Evolutionary conservation across 129 eudicot genomes (phyloP), one percentile per base, ranked within the genome.

Genomic region (Gnaphalium uliginosum): DNA sequence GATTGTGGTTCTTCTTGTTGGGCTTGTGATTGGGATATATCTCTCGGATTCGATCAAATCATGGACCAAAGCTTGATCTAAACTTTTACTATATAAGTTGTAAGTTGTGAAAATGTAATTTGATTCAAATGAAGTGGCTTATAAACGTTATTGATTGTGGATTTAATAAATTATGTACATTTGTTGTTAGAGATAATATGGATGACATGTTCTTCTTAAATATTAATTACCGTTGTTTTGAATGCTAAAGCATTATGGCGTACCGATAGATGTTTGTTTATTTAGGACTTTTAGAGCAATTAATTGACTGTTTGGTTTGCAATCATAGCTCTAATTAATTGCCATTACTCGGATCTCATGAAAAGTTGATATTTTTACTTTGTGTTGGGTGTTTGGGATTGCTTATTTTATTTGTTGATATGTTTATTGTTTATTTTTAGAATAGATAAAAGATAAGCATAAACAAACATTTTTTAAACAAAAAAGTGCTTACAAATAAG

Each of bases 21-120:
- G 73, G 54, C 72, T 89, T 43, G 85, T 58, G 54, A 59, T 89
- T 57, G 89, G 88, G 35, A 39, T 89, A 4, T 87, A 81, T 62
- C 60, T 86, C 41, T 69, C 82, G 8, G 58, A 64, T 43, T 72
- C 79, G 50, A 61, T 75, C 58, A 84, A 69, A 73, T 84, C 69
- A 39, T 77, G 85, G 73, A 46, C 58, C 11, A 78, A 63, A 35
- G 56, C 57, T 58, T 69, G 71, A 73, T 39, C 53, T n/a, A 8
- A 23, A 62, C 62, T 8, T 69, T 21, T 3, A n/a, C 4, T 7
- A 25, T 6, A 60, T 74, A 74, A 41, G 69, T 9, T 37, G 14
- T 33, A 33, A 8, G 8, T 58, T 48, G 30, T 48, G 5, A 15
- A 29, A 0, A 35, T 71, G 76, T 61, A 76, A 66, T 66, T 18